phyloP scores from a whole-genome alignment of 805 yeast genomes.

The Maudiozyma turicensis region DNA sequence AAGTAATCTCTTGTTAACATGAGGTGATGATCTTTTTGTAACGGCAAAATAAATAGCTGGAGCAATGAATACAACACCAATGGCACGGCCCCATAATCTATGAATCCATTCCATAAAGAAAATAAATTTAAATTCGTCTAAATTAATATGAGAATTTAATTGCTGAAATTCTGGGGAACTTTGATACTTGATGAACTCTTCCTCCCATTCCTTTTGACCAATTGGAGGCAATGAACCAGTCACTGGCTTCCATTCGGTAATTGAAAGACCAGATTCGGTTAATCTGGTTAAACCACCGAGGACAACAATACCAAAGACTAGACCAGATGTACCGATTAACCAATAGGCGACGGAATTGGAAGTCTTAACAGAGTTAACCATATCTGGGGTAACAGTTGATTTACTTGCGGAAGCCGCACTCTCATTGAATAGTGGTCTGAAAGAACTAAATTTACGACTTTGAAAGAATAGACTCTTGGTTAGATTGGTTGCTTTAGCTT shows the following conservation, averaged over 20 bases:
- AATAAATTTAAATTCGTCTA: constrained; percentile 91
- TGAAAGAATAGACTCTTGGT: background rate
- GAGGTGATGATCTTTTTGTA: constrained; percentile 53
- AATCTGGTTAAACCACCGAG: constrained; percentile 92
- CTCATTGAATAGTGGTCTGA: background rate
- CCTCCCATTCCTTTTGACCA: constrained; percentile 72
- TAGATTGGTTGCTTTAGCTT: background rate
- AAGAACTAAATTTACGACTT: background rate
- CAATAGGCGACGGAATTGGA: constrained; percentile 70
- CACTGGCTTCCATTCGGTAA: constrained; percentile 97
- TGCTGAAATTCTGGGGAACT: constrained; percentile 86
- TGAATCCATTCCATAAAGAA: constrained; percentile 98
- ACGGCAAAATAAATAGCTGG: constrained; percentile 81
- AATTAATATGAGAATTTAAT: constrained; percentile 68
- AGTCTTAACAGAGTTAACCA: constrained; percentile 25
- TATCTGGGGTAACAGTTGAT: background rate
- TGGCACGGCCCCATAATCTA: constrained; percentile 82
- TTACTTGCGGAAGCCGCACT: background rate
- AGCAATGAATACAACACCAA: constrained; percentile 70
- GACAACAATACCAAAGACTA: constrained; percentile 93
- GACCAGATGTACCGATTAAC: constrained; percentile 75
- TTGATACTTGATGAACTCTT: constrained; percentile 70
- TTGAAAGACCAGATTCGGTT: constrained; percentile 91
- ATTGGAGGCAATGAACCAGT: constrained; percentile 92
- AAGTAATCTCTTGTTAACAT: constrained; percentile 56